phyloP scores from a whole-genome alignment of 192 early-diverging fungal species.

The Entomortierella parvispora region DNA sequence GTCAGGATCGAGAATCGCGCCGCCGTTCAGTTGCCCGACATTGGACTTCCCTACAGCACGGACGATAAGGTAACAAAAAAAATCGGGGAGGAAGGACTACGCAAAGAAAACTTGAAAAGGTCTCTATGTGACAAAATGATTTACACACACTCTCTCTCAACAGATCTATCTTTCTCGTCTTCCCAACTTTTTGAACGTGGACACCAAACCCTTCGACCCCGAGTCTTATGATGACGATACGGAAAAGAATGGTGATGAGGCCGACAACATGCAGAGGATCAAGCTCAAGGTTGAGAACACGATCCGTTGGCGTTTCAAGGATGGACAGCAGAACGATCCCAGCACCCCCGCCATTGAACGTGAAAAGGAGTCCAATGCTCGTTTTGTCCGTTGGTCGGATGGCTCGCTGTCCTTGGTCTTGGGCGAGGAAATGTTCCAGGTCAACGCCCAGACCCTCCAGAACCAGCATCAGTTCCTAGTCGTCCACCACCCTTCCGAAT shows the following conservation, averaged over 20 bases:
- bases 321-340: constrained; percentile 44
- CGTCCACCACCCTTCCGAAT: constrained; percentile 60
- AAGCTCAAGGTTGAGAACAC: constrained; percentile 72
- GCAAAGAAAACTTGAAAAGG: not conserved
- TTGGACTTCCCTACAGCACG: constrained; percentile 40
- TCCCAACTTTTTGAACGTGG: constrained; percentile 75
- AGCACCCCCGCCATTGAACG: constrained; percentile 42
- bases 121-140: too few relatives aligned
- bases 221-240: constrained; percentile 58
- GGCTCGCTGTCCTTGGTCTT: constrained; percentile 76
- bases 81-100: not conserved
- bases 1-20: constrained; percentile 34
- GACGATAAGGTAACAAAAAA: constrained; percentile 31
- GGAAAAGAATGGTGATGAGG: constrained; percentile 54
- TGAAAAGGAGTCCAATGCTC: constrained; percentile 77
- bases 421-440: constrained; percentile 81
- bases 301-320: constrained; percentile 77
- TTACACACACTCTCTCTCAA: not conserved
- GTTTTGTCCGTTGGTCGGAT: constrained; percentile 83
- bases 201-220: constrained; percentile 71
- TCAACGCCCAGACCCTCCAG: constrained; percentile 58
- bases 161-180: constrained; percentile 62
- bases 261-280: constrained; percentile 48
- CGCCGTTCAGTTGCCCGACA: constrained; percentile 32
- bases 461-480: constrained; percentile 71